These are phyloP conservation scores for Fraxinus sp. DNA, from an alignment of 305 asterid species.

Conservation along the genomic window DNA sequence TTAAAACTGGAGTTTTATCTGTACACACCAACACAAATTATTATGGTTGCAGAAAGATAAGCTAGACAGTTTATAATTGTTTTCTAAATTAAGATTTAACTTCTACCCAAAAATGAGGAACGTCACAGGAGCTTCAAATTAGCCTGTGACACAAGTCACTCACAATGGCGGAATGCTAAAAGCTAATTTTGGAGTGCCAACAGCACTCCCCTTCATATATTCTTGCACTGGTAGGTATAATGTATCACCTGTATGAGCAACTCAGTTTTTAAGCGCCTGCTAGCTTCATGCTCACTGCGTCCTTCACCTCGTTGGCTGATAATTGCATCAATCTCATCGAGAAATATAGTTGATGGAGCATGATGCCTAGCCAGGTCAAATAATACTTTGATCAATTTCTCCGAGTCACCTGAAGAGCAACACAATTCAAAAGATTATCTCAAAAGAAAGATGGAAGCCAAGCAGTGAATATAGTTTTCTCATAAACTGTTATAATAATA, in stretches of 20 bases:
- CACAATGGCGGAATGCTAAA: not conserved
- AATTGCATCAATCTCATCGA: constrained; percentile 95
- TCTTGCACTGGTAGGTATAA: constrained; percentile 19
- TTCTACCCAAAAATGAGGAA: not conserved
- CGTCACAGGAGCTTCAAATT: not conserved
- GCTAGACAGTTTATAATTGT: not conserved
- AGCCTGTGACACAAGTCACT: not conserved
- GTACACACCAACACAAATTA: constrained; percentile 11
- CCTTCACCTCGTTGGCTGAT: constrained; percentile 97
- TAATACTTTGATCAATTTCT: constrained; percentile 82
- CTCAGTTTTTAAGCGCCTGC: constrained; percentile 95
- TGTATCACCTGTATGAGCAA: constrained; percentile 81
- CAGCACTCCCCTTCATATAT: not conserved
- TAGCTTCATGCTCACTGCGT: constrained; percentile 96
- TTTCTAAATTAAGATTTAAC: not conserved
- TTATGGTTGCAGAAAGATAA: constrained; percentile 1
- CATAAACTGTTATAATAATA: not conserved
- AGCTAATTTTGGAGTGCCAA: not conserved
- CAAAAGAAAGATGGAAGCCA: constrained; percentile 8
- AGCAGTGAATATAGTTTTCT: constrained; percentile 9
- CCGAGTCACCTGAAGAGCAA: constrained; percentile 83
- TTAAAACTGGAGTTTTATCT: not conserved
- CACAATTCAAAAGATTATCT: constrained; percentile 9
- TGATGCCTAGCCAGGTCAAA: constrained; percentile 98
- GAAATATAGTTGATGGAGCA: constrained; percentile 95